A percentile compares a stretch with the other conserved stretches of the same genome.
Evolutionary conservation across 208 protist species (phyloP).

Genomic region (Endotrypanum monterogeii): DNA sequence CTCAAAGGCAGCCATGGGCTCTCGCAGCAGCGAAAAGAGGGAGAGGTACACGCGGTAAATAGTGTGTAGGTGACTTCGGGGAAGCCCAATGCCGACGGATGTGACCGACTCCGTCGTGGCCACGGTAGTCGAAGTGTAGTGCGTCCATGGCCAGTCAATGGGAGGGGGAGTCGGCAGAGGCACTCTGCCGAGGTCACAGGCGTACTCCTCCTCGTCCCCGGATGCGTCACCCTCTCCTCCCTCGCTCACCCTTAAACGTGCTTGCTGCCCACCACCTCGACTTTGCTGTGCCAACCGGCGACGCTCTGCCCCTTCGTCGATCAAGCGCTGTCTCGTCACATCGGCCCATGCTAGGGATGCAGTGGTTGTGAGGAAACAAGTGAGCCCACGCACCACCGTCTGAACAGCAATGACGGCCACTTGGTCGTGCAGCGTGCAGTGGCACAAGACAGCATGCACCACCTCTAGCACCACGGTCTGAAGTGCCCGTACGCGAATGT

Average conservation of each 20-base stretch:
- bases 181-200: conserved; percentile 11
- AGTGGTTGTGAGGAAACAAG: conserved; percentile 67
- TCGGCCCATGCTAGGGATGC: conserved; percentile 51
- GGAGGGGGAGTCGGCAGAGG: conserved; percentile 16
- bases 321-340: conserved; percentile 19
- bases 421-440: conserved; percentile 48
- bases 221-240: conserved; percentile 14
- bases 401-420: conserved; percentile 49
- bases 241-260: conserved; percentile 14
- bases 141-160: conserved; percentile 44
- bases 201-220: conserved; percentile 11
- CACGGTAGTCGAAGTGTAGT: not conserved
- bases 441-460: conserved; percentile 53
- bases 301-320: conserved; percentile 27
- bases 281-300: conserved; percentile 4
- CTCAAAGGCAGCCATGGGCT: conserved; percentile 61
- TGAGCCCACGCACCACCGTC: conserved; percentile 59
- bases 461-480: conserved; percentile 59
- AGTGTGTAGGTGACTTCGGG: conserved; percentile 77
- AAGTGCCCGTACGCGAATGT: conserved; percentile 66
- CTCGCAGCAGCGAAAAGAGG: conserved; percentile 68
- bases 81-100: conserved; percentile 41
- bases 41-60: conserved; percentile 82
- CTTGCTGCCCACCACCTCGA: not conserved
- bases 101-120: not conserved